phyloP scores from a whole-genome alignment of 345 rosid species.

The Murraya koenigii region DNA sequence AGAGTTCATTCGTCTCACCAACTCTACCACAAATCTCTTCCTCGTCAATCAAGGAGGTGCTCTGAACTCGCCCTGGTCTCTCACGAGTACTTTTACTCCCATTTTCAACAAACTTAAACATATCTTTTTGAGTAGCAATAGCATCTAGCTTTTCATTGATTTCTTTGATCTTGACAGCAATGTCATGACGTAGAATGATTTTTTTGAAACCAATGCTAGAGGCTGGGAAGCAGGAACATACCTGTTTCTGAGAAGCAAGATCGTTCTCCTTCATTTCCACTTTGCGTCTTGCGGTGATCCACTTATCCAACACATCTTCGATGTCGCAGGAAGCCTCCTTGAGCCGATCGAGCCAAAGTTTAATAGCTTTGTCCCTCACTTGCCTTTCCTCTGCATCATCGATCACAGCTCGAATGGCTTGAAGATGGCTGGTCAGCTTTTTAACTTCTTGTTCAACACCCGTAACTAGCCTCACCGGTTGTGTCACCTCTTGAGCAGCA shows the following conservation, averaged over 20 bases:
- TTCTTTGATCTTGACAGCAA: neutral
- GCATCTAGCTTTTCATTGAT: too few species aligned
- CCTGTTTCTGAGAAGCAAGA: too few species aligned
- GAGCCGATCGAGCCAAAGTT: neutral
- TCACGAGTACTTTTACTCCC: too few species aligned
- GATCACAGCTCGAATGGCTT: neutral
- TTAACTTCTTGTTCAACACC: neutral
- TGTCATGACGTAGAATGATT: neutral
- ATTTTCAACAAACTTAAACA: neutral
- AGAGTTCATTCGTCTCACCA: too few species aligned
- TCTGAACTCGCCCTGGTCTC: too few species aligned
- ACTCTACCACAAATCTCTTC: too few species aligned
- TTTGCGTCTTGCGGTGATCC: neutral
- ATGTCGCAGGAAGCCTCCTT: neutral
- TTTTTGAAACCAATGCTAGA: neutral
- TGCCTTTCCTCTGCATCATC: neutral
- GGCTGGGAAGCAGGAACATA: neutral
- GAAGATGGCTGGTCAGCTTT: neutral
- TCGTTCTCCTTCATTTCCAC: neutral
- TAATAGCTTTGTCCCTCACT: neutral
- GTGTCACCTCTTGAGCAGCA: neutral
- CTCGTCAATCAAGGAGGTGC: too few species aligned
- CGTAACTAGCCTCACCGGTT: neutral
- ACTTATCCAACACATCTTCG: neutral
- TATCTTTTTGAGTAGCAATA: neutral